These are phyloP conservation scores for Pseudozyma pruni DNA, from an alignment of 1,284 basidiomycete genomes.

Conservation along the genomic window DNA sequence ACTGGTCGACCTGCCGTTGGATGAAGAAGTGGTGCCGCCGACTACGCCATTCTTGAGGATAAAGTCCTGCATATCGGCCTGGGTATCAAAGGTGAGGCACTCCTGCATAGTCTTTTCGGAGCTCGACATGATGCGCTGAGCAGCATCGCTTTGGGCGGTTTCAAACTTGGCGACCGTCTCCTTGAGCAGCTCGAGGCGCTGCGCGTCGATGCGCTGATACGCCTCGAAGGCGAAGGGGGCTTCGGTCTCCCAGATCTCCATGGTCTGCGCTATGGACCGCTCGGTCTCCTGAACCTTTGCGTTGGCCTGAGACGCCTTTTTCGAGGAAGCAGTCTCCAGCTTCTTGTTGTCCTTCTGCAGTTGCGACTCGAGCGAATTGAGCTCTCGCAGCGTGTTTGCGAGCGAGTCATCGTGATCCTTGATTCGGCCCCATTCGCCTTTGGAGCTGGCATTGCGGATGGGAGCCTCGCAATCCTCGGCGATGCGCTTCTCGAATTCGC, in stretches of 20 bases:
- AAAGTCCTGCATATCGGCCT: conserved; percentile 62
- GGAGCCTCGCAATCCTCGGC: conserved; percentile 64
- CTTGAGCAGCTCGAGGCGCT: conserved; percentile 60
- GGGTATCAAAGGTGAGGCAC: conserved; percentile 54
- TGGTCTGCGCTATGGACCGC: conserved; percentile 45
- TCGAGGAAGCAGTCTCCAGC: conserved; percentile 56
- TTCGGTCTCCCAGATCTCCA: conserved; percentile 57
- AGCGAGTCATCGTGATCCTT: conserved; percentile 60
- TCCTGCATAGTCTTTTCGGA: conserved; percentile 62
- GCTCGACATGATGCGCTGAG: conserved; percentile 52
- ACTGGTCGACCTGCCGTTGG: conserved; percentile 19
- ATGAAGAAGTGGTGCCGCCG: conserved; percentile 1
- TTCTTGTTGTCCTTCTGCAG: conserved; percentile 64
- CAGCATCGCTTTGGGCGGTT: conserved; percentile 59
- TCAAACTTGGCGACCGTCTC: conserved; percentile 61
- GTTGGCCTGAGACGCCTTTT: conserved; percentile 53
- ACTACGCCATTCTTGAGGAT: conserved; percentile 46
- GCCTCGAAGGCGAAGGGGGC: conserved; percentile 57
- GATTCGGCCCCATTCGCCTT: conserved; percentile 58
- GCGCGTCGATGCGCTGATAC: conserved; percentile 61
- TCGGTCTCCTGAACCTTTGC: conserved; percentile 58
- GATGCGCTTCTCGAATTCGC: conserved; percentile 60
- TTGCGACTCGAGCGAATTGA: conserved; percentile 62
- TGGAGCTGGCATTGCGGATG: conserved; percentile 59
- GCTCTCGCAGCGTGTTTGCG: conserved; percentile 54